Conservation (phyloP, 768 basidiomycete species). For the Pulveroboletus frians region DNA sequence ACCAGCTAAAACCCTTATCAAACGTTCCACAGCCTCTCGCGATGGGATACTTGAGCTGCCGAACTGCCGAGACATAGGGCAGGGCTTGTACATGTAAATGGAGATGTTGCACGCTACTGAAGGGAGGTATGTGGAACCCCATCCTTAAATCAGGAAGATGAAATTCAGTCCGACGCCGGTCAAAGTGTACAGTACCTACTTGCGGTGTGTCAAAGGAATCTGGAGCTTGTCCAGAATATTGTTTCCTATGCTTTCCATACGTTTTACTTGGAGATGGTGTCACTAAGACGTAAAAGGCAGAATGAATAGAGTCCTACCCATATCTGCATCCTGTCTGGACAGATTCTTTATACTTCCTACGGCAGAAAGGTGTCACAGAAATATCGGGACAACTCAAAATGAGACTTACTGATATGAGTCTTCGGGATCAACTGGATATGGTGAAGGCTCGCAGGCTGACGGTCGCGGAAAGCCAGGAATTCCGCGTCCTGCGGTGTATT, state of each 20-base stretch:
- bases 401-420: slow-evolving; percentile 42
- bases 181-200: slow-evolving; percentile 30
- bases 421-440: slow-evolving; percentile 53
- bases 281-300: slow-evolving; percentile 18
- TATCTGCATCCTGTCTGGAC: slow-evolving; percentile 36
- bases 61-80: slow-evolving; percentile 48
- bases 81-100: slow-evolving; percentile 71
- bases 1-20: slow-evolving; percentile 71
- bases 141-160: slow-evolving; percentile 39
- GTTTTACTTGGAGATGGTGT: slow-evolving; percentile 32
- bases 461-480: slow-evolving; percentile 51
- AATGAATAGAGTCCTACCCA: slow-evolving; percentile 39
- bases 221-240: slow-evolving; percentile 44
- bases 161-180: background rate
- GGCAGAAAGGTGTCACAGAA: background rate
- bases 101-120: slow-evolving; percentile 65
- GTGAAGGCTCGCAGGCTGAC: slow-evolving; percentile 42
- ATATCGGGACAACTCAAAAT: background rate
- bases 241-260: slow-evolving; percentile 50
- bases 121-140: slow-evolving; percentile 81
- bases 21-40: slow-evolving; percentile 34
- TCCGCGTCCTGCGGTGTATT: slow-evolving; percentile 34
- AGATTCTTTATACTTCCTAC: slow-evolving; percentile 55
- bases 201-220: slow-evolving; percentile 40
- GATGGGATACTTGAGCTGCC: slow-evolving; percentile 47